Conservation (phyloP, 2,329 filamentous ascomycete genomes). For the Chaetomium sp. region DNA sequence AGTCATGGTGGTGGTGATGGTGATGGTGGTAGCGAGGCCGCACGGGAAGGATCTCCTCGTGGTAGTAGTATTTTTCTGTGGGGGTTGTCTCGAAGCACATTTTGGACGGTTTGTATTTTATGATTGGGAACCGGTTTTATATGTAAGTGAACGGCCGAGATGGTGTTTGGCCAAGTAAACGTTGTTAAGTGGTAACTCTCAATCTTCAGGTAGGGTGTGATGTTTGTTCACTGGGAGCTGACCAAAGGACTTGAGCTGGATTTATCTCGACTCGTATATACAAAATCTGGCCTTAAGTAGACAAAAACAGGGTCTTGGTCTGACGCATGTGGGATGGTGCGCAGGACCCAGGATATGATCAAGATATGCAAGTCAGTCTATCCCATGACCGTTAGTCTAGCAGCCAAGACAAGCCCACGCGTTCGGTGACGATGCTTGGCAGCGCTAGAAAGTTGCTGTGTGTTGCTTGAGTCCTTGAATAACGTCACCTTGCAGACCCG, state of each 20-base stretch:
- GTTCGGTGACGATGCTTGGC: not conserved
- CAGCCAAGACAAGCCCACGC: not conserved
- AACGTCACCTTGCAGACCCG: not conserved
- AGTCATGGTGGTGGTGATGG: constrained; percentile 33
- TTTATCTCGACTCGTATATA: not conserved
- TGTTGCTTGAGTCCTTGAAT: not conserved
- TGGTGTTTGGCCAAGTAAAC: not conserved
- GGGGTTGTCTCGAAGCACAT: constrained; percentile 56
- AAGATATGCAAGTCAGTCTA: not conserved
- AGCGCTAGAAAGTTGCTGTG: not conserved
- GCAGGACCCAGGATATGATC: constrained; percentile 3
- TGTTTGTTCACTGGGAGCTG: not conserved
- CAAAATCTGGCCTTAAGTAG: not conserved
- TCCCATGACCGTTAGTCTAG: not conserved
- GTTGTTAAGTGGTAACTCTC: too few species aligned
- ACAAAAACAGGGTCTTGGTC: not conserved
- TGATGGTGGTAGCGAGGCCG: constrained; percentile 44
- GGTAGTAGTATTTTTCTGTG: constrained; percentile 56
- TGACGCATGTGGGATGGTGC: constrained; percentile 1
- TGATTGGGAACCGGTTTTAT: constrained; percentile 8
- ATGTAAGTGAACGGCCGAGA: not conserved
- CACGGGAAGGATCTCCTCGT: constrained; percentile 55
- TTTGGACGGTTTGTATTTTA: constrained; percentile 30
- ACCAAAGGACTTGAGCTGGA: not conserved
- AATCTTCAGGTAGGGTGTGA: not conserved